phyloP scores from a whole-genome alignment of 225 moss, liverwort and hornwort genomes.

The Sphagnum contortum region DNA sequence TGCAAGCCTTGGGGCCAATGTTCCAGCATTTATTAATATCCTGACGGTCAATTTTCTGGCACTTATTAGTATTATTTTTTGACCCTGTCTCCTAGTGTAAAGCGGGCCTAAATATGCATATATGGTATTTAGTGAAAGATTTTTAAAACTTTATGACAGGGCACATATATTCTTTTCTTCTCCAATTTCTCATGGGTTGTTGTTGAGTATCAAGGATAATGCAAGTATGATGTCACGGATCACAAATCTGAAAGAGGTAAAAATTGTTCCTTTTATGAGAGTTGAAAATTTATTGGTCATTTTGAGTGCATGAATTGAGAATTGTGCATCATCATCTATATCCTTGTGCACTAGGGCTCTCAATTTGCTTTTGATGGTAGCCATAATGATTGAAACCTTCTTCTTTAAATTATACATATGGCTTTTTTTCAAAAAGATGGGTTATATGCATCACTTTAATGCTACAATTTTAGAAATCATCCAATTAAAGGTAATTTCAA shows the following conservation, averaged over 20 bases:
- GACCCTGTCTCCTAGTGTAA: too few species aligned
- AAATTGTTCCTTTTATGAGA: conserved; percentile 8
- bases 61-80: not conserved
- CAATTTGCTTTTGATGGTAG: too few species aligned
- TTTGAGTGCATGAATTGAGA: conserved; percentile 11
- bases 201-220: conserved; percentile 78
- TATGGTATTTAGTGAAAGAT: not conserved
- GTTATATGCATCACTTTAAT: too few species aligned
- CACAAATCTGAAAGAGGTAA: conserved; percentile 80
- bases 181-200: conserved; percentile 59
- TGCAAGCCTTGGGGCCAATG: too few species aligned
- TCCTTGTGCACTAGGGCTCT: too few species aligned
- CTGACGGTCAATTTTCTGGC: not conserved
- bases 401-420: too few species aligned
- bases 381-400: too few species aligned
- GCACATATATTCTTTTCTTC: conserved; percentile 91
- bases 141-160: conserved; percentile 25
- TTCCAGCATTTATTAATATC: too few species aligned
- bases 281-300: conserved; percentile 2
- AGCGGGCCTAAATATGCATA: too few species aligned
- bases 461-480: too few species aligned
- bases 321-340: conserved; percentile 7
- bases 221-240: conserved; percentile 70
- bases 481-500: too few species aligned
- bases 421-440: too few species aligned